phyloP scores from a whole-genome alignment of 1,284 basidiomycete species.

The Xanthoconium separans region DNA sequence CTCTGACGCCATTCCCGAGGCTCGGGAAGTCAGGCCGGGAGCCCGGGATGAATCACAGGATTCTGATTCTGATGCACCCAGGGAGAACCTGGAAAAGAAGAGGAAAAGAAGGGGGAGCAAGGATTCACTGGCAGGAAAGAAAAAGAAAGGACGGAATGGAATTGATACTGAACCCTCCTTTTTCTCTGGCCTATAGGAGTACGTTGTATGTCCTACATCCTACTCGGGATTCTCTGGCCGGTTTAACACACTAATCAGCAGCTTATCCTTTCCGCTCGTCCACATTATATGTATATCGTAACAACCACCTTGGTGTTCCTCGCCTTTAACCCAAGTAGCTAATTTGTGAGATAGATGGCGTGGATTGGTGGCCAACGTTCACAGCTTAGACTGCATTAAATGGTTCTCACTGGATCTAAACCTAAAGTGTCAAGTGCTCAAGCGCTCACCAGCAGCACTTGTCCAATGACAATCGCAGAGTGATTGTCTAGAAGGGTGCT shows the following conservation, averaged over 20 bases:
- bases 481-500: background rate
- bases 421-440: background rate
- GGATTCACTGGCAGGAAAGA: slow-evolving; percentile 46
- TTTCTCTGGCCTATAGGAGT: slow-evolving; percentile 61
- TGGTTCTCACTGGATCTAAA: no score
- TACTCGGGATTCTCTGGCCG: background rate
- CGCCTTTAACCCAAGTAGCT: background rate
- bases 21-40: slow-evolving; percentile 5
- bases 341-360: background rate
- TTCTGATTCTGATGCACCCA: slow-evolving; percentile 39
- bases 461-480: background rate
- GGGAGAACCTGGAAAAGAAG: slow-evolving; percentile 40
- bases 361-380: no score
- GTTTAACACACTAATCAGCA: background rate
- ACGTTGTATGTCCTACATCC: background rate
- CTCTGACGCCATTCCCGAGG: background rate
- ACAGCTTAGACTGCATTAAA: no score
- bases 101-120: slow-evolving; percentile 57
- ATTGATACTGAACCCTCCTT: slow-evolving; percentile 60
- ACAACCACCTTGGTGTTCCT: background rate
- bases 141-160: slow-evolving; percentile 58
- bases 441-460: background rate
- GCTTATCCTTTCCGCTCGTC: no score
- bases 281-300: background rate
- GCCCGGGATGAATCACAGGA: slow-evolving; percentile 25